Percentiles rank a stretch among this genome's conserved stretches.
phyloP scores from a whole-genome alignment of 169 alveolate genomes.

The Neospora caninum region DNA sequence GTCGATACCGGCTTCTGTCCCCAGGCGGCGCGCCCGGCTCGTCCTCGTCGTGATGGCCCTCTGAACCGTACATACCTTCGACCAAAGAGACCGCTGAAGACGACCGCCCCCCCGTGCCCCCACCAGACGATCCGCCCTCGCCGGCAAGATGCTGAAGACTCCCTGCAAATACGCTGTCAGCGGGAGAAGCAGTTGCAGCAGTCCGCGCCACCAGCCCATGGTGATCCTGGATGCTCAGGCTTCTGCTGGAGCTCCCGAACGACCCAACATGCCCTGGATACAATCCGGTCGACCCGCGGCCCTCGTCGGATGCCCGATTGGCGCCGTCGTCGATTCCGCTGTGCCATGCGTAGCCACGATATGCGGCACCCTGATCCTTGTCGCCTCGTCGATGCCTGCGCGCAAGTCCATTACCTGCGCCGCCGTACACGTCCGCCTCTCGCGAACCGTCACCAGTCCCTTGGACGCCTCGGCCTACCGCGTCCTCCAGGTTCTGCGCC shows the following conservation, averaged over 20 bases:
- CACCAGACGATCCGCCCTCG: constrained; percentile 4
- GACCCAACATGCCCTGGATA: background rate
- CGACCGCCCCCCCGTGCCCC: background rate
- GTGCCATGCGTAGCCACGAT: background rate
- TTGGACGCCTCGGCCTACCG: background rate
- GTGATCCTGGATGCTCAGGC: background rate
- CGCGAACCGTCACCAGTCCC: background rate
- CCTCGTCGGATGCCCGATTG: background rate
- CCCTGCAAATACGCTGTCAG: background rate
- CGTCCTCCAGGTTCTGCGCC: too few species aligned
- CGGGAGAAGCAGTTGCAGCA: background rate
- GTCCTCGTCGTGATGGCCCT: background rate
- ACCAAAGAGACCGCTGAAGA: background rate
- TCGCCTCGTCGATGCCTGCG: background rate
- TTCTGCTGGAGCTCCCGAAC: background rate
- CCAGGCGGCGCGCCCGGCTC: background rate
- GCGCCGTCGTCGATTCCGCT: background rate
- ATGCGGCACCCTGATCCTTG: background rate
- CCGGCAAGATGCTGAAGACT: background rate
- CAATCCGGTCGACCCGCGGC: background rate
- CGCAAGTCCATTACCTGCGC: background rate
- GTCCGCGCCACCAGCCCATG: background rate
- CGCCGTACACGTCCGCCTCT: background rate
- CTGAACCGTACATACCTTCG: background rate
- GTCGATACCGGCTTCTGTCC: background rate